Conservation (phyloP, 2,329 filamentous ascomycete genomes). For the Sphaerulina vaccinii region DNA sequence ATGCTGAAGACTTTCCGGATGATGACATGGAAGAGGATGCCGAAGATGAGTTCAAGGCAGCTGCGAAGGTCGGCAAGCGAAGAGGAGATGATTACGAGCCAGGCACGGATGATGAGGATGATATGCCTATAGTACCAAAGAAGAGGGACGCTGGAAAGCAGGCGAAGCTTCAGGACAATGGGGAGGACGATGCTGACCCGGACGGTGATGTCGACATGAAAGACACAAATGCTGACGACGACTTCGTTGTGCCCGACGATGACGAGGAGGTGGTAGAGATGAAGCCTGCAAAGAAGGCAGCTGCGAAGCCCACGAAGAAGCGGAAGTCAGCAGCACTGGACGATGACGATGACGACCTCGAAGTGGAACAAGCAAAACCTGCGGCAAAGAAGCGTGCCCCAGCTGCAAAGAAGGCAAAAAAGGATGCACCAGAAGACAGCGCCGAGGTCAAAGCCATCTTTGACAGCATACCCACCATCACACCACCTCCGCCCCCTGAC, state of each 20-base stretch:
- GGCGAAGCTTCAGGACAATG: constrained; percentile 37
- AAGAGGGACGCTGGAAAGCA: constrained; percentile 25
- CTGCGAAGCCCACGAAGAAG: constrained; percentile 46
- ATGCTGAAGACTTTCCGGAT: constrained; percentile 39
- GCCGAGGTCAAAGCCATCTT: constrained; percentile 78
- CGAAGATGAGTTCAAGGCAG: constrained; percentile 82
- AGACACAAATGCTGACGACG: constrained; percentile 48
- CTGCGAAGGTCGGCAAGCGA: constrained; percentile 57
- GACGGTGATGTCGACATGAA: constrained; percentile 55
- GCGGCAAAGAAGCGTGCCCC: constrained; percentile 56
- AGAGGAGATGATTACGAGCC: constrained; percentile 71
- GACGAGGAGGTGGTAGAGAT: constrained; percentile 42
- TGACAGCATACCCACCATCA: constrained; percentile 78
- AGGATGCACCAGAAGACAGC: constrained; percentile 65
- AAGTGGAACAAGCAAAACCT: constrained; percentile 46
- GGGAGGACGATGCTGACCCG: constrained; percentile 43
- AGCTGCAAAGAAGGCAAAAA: constrained; percentile 56
- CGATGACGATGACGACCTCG: constrained; percentile 53
- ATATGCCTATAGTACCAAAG: constrained; percentile 59
- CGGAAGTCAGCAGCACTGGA: constrained; percentile 60
- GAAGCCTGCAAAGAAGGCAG: constrained; percentile 41
- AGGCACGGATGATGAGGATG: constrained; percentile 62
- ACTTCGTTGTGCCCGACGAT: constrained; percentile 46
- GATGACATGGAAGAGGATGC: constrained; percentile 52
- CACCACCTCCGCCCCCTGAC: constrained; percentile 78